phyloP scores from a whole-genome alignment of 306 rosid species.

The Malus sylvestris region DNA sequence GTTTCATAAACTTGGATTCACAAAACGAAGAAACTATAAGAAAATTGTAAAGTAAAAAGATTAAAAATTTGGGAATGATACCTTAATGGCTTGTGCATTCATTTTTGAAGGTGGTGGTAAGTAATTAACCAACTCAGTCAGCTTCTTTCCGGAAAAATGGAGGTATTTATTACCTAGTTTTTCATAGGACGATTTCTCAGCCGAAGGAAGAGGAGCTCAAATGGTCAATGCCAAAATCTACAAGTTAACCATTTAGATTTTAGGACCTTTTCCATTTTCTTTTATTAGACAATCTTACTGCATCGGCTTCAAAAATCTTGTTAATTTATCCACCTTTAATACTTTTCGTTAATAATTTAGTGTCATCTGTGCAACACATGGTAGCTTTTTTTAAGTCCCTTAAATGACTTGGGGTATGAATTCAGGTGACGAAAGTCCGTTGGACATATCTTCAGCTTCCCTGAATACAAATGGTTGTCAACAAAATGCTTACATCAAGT shows the following conservation, averaged over 20 bases:
- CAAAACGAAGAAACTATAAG: not conserved
- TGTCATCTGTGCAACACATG: too few relatives aligned
- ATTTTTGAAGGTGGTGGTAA: conserved; percentile 9
- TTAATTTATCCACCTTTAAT: not conserved
- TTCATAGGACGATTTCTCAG: conserved; percentile 8
- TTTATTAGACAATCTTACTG: not conserved
- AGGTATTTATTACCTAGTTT: not conserved
- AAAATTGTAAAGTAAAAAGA: not conserved
- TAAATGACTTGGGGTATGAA: too few relatives aligned
- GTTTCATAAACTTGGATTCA: not conserved
- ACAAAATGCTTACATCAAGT: too few relatives aligned
- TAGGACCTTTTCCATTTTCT: not conserved
- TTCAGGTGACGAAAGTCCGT: too few relatives aligned
- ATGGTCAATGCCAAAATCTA: conserved; percentile 1
- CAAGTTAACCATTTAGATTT: not conserved
- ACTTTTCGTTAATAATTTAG: too few relatives aligned
- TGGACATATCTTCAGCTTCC: too few relatives aligned
- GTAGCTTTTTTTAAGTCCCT: too few relatives aligned
- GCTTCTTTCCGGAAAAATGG: not conserved
- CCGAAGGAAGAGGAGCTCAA: conserved; percentile 17
- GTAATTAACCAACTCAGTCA: not conserved
- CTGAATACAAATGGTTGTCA: too few relatives aligned
- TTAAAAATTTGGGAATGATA: not conserved
- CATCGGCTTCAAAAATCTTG: not conserved
- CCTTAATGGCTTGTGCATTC: conserved; percentile 42